Base-by-base conservation (phyloP, 75 land plant species). In the Isoetes taiwanensis region DNA sequence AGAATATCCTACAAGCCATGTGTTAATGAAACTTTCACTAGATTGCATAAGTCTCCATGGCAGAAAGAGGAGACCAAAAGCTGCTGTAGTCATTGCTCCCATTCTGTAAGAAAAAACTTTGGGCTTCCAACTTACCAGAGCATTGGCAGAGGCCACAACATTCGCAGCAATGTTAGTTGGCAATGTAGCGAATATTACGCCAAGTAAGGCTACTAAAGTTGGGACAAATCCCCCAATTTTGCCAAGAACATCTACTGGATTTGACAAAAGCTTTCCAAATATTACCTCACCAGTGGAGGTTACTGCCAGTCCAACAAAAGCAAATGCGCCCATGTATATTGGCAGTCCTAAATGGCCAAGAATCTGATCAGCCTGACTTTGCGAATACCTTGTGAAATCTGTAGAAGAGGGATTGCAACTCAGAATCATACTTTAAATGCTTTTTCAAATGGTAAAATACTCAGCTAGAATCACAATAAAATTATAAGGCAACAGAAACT, bases 81-180 rank as follows among this genome's bases (percentile, higher is more conserved):
- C 9, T 0, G 97, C 97, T 0, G 90, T 82, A 8, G 80, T 8
- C 5, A 90, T 58, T 35, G 81, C 86, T 0, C 81, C 91, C 26
- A 59, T 52, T 29, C 71, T 57, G 64, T 84, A 90, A 0, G 81
- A 79, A 71, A 90, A 85, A 17, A 33, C 14, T 0, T 59, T 40
- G 0, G 91, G 87, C 41, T 71, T 80, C 12, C 85, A 69, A 46
- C 82, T 85, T 46, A 74, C 84, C 3, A 90, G 65, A 1, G 91
- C 97, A 56, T 90, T 90, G 6, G 97, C 87, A 1, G 93, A 84
- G 14, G 97, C 91, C 21, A 90, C 83, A 5, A 90, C 78, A 58
- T 90, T 90, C n/a, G 97, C 91, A 0, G 97, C 86, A 34, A 90
- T 76, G 64, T 90, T 90, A 43, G 97, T 90, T 27, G 97, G 85